Percentiles rank a stretch among this genome's conserved stretches.
phyloP scores from a whole-genome alignment of 139 green algal genomes.

The Tetraselmis striata region DNA sequence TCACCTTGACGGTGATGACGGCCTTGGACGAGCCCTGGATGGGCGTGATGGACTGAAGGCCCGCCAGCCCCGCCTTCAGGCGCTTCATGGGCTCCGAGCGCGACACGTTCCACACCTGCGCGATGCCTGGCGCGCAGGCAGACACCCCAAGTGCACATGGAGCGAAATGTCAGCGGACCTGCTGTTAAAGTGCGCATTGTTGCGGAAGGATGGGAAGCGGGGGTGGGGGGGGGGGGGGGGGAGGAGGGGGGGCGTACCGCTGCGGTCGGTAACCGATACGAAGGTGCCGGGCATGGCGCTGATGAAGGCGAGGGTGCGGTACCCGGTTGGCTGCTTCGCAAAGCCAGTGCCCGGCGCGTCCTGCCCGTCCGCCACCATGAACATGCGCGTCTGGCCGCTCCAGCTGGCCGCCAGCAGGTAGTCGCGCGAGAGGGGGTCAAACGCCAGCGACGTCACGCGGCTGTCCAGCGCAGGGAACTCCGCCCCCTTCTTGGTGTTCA shows the following conservation, averaged over 20 bases:
- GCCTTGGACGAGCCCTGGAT: conserved; percentile 20
- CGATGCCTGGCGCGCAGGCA: conserved; percentile 18
- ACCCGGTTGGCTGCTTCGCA: conserved; percentile 29
- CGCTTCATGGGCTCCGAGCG: conserved; percentile 24
- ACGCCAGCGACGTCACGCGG: background rate
- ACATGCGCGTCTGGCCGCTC: background rate
- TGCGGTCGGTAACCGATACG: conserved; percentile 18
- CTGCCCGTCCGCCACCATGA: background rate
- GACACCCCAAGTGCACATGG: background rate
- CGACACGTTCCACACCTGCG: conserved; percentile 48
- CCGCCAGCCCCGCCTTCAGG: conserved; percentile 21
- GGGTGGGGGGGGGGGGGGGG: background rate
- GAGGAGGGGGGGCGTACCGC: background rate
- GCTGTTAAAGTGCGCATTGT: too few species aligned
- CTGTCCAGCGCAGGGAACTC: background rate
- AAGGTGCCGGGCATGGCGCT: conserved; percentile 36
- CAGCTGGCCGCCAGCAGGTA: background rate
- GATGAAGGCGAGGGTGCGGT: conserved; percentile 24
- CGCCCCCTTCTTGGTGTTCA: background rate
- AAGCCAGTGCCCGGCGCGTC: conserved; percentile 11
- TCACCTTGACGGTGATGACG: conserved; percentile 27
- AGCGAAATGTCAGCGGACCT: too few species aligned
- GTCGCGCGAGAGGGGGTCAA: background rate
- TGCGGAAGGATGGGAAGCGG: too few species aligned
- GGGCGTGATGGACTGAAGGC: conserved; percentile 22